Evolutionary conservation across 139 green algal species (phyloP).

Genomic region (Picochlorum sp.): DNA sequence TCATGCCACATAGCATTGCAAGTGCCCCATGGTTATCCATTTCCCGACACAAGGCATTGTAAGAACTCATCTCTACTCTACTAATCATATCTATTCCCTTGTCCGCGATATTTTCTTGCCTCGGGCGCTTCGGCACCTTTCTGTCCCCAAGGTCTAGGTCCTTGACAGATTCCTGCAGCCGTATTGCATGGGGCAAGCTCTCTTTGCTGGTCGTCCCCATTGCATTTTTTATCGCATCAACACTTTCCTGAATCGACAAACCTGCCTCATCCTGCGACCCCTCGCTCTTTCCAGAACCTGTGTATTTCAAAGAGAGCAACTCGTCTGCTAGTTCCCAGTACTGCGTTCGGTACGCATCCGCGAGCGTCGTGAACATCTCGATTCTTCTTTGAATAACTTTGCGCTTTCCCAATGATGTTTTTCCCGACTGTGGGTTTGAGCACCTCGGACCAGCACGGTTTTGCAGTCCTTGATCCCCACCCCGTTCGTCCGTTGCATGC

Average conservation of each 20-base stretch:
- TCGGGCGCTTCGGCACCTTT: too few relatives aligned
- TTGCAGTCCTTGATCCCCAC: too few relatives aligned
- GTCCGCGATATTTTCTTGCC: not conserved
- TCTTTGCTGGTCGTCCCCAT: too few relatives aligned
- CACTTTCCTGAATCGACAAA: too few relatives aligned
- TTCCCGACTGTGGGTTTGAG: not conserved
- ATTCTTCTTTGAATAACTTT: not conserved
- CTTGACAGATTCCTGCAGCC: too few relatives aligned
- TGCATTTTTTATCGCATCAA: too few relatives aligned
- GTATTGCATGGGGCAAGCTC: too few relatives aligned
- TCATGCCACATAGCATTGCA: conserved; percentile 25
- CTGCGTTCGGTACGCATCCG: not conserved
- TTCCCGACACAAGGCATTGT: conserved; percentile 13
- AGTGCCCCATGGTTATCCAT: conserved; percentile 38
- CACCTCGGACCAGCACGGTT: too few relatives aligned
- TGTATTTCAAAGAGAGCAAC: not conserved
- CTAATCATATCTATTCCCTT: not conserved
- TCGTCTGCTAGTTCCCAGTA: not conserved
- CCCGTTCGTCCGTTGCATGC: too few relatives aligned
- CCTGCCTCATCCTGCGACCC: too few relatives aligned
- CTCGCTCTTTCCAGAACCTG: too few relatives aligned
- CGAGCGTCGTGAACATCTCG: not conserved
- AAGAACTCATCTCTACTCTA: conserved; percentile 2
- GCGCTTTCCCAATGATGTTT: not conserved
- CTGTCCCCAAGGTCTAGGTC: too few relatives aligned